Evolutionary conservation across 108 stramenopile species (phyloP).

Genomic region (Nannochloropsis salina): DNA sequence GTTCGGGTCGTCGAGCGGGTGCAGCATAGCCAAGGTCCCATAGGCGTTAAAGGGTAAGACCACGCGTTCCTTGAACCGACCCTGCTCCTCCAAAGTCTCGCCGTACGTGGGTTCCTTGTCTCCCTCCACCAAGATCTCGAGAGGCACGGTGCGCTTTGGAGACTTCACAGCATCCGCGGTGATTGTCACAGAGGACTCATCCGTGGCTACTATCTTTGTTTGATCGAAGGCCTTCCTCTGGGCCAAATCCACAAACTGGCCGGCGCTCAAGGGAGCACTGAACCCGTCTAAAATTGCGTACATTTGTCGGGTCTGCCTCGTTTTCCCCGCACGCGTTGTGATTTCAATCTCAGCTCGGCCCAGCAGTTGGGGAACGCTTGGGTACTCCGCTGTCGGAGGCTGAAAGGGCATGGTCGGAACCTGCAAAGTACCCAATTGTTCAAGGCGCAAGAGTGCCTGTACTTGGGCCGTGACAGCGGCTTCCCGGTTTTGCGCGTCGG

Average conservation of each 20-base stretch:
- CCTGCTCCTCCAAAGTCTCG: conserved; percentile 24
- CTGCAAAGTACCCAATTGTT: neutral
- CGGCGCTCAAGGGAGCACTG: conserved; percentile 21
- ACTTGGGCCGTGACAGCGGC: neutral
- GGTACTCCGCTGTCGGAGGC: neutral
- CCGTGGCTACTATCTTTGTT: neutral
- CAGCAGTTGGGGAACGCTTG: neutral
- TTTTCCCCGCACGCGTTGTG: conserved; percentile 2
- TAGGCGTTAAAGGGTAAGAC: conserved; percentile 27
- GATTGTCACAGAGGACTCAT: conserved; percentile 19
- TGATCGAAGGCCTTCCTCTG: neutral
- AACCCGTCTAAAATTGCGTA: conserved; percentile 14
- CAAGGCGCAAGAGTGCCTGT: neutral
- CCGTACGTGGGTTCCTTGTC: conserved; percentile 21
- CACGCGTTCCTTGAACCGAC: conserved; percentile 15
- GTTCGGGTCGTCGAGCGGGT: conserved; percentile 19
- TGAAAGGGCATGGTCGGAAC: neutral
- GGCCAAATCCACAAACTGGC: conserved; percentile 8
- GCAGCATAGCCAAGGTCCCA: conserved; percentile 8
- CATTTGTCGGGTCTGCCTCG: neutral
- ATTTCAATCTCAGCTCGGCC: neutral
- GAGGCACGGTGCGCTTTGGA: conserved; percentile 15
- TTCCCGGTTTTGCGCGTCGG: neutral
- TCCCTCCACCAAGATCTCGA: conserved; percentile 18
- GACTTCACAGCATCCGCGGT: neutral